phyloP scores from a whole-genome alignment of 352 stramenopile species.

The Phytophthora litchii region DNA sequence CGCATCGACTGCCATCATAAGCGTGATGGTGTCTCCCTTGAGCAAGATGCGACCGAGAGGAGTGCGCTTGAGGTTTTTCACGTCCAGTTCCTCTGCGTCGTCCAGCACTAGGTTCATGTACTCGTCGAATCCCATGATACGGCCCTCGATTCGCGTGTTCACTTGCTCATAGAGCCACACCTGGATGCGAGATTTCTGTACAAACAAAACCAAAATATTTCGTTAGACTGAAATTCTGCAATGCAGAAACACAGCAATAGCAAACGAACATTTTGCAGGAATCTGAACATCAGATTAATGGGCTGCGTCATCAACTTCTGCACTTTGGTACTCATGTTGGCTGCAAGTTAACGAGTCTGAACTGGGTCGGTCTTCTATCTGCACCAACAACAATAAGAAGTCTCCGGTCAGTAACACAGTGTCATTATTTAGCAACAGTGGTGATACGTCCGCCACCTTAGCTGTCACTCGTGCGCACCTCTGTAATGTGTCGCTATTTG shows the following conservation, averaged over 20 bases:
- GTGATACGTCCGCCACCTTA: neutral
- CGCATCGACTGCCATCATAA: slow-evolving; percentile 93
- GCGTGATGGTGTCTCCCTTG: slow-evolving; percentile 99
- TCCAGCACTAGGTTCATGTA: slow-evolving; percentile 99
- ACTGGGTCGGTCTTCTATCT: slow-evolving; percentile 23
- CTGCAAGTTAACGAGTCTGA: slow-evolving; percentile 7
- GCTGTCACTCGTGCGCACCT: slow-evolving; percentile 8
- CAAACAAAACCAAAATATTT: slow-evolving; percentile 11
- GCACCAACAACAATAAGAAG: slow-evolving; percentile 9
- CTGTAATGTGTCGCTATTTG: slow-evolving; percentile 3
- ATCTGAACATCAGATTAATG: slow-evolving; percentile 99
- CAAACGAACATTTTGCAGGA: slow-evolving; percentile 94
- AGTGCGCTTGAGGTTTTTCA: slow-evolving; percentile 94
- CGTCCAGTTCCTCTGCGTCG: slow-evolving; percentile 96
- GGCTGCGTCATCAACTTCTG: slow-evolving; percentile 99
- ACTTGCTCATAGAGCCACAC: slow-evolving; percentile 99
- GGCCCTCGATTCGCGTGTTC: slow-evolving; percentile 98
- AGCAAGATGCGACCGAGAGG: slow-evolving; percentile 98
- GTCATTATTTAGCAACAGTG: neutral
- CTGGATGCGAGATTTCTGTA: slow-evolving; percentile 95
- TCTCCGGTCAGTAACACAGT: neutral
- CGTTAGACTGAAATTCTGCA: slow-evolving; percentile 1
- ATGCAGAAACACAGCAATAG: neutral
- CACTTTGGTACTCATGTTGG: slow-evolving; percentile 92
- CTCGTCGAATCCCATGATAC: slow-evolving; percentile 98